Base-by-base conservation (phyloP, 768 basidiomycete genomes). In the Kwoniella heveanensis region DNA sequence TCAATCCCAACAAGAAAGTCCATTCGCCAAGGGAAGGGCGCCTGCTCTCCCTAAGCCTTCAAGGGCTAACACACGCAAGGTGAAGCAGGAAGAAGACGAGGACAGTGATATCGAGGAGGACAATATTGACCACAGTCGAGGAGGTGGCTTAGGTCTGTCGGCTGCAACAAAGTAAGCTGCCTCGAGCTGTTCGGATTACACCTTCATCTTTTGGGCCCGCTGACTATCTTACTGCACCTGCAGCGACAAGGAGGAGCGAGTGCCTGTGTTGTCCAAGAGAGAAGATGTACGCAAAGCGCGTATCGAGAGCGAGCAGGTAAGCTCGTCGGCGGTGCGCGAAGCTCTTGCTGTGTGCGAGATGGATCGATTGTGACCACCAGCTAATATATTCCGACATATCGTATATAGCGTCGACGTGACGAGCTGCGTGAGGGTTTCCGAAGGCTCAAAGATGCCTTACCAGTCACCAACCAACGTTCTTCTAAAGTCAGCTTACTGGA, bases 341-440 rank as follows among this genome's bases (percentile, higher is more conserved):
- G 48, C 49, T 57, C 54, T 32, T 61, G 60, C 36, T 59, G n/a
- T 37, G 29, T 57, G 53, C 54, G 46, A 26, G 54, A 48, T 47
- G 30, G 27, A 47, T 62, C 53, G 7, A 60, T 25, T 1, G 0
- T 13, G 21, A 13, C 25, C 4, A 9, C 3, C 10, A 19, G 32
- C 55, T 61, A 50, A 59, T 54, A 39, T n/a, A 36, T 54, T 25
- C 13, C 60, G 13, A 10, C 25, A 9, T 55, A 1, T 5, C 39
- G 26, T 15, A 52, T 24, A 17, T 90, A 94, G 84, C 84, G 91
- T 70, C 86, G 92, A 70, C 87, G 92, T 39, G 91, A 94, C 73
- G 92, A 95, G 82, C 89, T 95, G 77, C 85, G 92, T 60, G 92
- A 95, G 61, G 92, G 91, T 64, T 95, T 94, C 82, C 86, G 88